Base-by-base conservation (phyloP, 139 green algal species). In the Dunaliella primolecta region DNA sequence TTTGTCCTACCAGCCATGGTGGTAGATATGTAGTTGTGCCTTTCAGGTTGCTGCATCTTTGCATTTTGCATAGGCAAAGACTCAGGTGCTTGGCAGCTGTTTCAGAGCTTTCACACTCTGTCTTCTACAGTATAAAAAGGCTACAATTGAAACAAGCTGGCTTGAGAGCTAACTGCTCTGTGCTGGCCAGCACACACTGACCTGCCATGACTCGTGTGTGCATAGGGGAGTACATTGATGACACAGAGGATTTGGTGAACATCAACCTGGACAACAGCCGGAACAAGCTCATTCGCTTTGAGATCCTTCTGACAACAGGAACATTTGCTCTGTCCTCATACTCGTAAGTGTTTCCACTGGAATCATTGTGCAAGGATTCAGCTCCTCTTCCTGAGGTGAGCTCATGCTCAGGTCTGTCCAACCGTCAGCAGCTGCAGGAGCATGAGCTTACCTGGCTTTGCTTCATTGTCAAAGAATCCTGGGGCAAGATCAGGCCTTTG, bases 161-260 rank as follows among this genome's bases (percentile, higher is more conserved):
- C n/a, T n/a, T n/a, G n/a, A n/a, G n/a, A n/a, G n/a, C n/a, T n/a
- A n/a, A n/a, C n/a, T n/a, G n/a, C n/a, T n/a, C n/a, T n/a, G n/a
- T n/a, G n/a, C n/a, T n/a, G n/a, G n/a, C n/a, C n/a, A n/a, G n/a
- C n/a, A n/a, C n/a, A n/a, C n/a, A n/a, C n/a, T n/a, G n/a, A n/a
- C n/a, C n/a, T n/a, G n/a, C n/a, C n/a, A n/a, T n/a, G n/a, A 34
- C 72, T 21, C 72, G 11, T 78, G 72, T 20, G 3, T 36, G 2
- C 37, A 2, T 82, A 87, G 85, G 90, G 29, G 96, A 99, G 91
- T 98, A 98, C 88, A 96, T 99, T 37, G 95, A 99, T 82, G 96
- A 98, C 92, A 98, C 96, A 30, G 95, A 98, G 91, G 97, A 99
- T 85, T 97, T 97, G 84, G 95, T 99, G 80, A 98, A 98, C 86